Evolutionary conservation across 495 filamentous ascomycete species (phyloP).

Genomic region (Penicillium waksmanii): DNA sequence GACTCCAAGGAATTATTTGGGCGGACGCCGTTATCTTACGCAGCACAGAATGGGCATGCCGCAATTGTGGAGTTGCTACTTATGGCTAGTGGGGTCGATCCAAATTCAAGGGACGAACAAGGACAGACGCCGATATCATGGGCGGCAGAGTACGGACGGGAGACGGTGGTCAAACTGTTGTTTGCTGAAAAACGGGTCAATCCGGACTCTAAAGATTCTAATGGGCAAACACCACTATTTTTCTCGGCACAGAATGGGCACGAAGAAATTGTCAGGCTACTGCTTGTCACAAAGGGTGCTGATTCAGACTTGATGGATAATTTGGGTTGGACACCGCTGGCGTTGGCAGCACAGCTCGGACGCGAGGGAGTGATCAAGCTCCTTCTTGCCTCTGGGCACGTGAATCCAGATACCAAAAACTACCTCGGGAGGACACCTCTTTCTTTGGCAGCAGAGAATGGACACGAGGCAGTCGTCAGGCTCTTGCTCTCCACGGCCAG

Average conservation of each 20-base stretch:
- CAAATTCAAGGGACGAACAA: no score
- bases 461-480: slow-evolving; percentile 20
- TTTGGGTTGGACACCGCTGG: not conserved
- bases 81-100: no score
- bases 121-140: no score
- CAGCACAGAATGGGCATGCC: no score
- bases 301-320: slow-evolving; percentile 6
- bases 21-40: no score
- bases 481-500: slow-evolving; percentile 23
- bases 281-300: slow-evolving; percentile 2
- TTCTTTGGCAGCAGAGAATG: slow-evolving; percentile 2
- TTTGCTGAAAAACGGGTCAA: not conserved
- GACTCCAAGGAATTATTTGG: no score
- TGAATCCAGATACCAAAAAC: slow-evolving; percentile 3
- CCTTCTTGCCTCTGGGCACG: not conserved
- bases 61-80: no score
- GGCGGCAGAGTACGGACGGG: no score
- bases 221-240: not conserved
- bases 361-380: not conserved
- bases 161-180: no score
- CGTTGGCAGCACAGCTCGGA: slow-evolving; percentile 3
- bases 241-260: not conserved
- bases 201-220: not conserved
- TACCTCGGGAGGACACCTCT: not conserved
- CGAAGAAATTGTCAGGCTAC: not conserved